Conservation (phyloP, 176 grass and related monocot species). For the Eleusine coracana region DNA sequence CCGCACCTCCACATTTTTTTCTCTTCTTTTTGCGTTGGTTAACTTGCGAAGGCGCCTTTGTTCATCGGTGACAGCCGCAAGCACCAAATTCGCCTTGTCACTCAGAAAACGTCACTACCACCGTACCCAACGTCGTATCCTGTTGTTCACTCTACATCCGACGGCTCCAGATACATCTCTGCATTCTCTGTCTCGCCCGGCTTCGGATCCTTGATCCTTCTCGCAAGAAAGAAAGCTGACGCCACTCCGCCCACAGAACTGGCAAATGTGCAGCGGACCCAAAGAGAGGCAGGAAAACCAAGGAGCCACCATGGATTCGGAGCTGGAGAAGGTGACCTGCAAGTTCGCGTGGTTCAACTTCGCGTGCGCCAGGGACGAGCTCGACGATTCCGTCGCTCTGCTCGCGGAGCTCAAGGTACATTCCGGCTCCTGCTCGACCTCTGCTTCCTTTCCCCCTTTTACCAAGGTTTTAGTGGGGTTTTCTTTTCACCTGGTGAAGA, state of each 20-base stretch:
- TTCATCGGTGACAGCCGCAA: neutral
- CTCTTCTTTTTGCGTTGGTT: neutral
- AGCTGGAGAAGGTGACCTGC: conserved; percentile 49
- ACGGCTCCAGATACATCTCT: neutral
- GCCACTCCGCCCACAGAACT: neutral
- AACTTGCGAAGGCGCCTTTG: neutral
- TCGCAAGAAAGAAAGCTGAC: neutral
- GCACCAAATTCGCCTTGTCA: neutral
- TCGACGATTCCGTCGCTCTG: conserved; percentile 38
- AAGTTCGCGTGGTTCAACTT: conserved; percentile 56
- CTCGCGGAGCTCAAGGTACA: conserved; percentile 74
- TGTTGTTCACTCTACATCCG: neutral
- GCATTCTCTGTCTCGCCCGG: neutral
- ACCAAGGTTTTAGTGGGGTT: neutral
- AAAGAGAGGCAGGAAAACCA: neutral
- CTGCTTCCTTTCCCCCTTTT: neutral
- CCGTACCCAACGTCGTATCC: neutral
- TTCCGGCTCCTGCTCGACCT: neutral
- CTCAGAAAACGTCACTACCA: neutral
- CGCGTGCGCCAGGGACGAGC: conserved; percentile 45
- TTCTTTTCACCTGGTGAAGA: neutral
- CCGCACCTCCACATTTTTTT: conserved; percentile 76
- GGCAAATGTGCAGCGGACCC: neutral
- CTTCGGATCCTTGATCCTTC: conserved; percentile 30
- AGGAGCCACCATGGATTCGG: conserved; percentile 42